Evolutionary conservation across 306 rosid species (phyloP).

Genomic region (Heteromeles arbutifolia): DNA sequence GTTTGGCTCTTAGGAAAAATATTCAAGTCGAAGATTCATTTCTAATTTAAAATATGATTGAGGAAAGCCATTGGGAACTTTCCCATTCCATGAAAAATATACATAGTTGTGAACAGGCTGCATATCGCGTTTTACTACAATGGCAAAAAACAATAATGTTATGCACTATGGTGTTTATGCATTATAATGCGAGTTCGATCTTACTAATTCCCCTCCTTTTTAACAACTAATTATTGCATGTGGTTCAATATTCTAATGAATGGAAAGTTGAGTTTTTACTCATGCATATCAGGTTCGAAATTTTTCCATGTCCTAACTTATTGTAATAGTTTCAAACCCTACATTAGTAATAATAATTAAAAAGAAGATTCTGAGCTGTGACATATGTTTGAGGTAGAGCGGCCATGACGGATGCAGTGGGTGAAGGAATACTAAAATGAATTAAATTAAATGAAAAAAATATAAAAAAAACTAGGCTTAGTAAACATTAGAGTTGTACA

Average conservation of each 20-base stretch:
- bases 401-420: constrained; percentile 24
- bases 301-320: no score
- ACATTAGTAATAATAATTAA: no score
- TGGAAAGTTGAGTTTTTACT: no score
- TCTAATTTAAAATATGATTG: constrained; percentile 11
- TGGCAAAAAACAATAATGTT: no score
- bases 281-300: no score
- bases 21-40: background rate
- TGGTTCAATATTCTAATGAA: no score
- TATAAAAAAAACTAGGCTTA: background rate
- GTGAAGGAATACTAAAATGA: background rate
- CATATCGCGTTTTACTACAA: no score
- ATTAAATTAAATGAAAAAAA: background rate
- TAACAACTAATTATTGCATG: no score
- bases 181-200: no score
- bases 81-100: constrained; percentile 13
- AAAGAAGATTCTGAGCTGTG: background rate
- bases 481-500: no score
- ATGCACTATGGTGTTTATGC: no score
- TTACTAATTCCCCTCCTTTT: accelerated
- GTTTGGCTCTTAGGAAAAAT: constrained; percentile 1
- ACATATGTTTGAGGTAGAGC: background rate
- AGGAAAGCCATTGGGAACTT: constrained; percentile 17
- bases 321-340: no score
- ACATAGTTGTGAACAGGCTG: background rate